These are phyloP conservation scores for Pythium phragmitis DNA, from an alignment of 352 stramenopile species.

Conservation along the genomic window DNA sequence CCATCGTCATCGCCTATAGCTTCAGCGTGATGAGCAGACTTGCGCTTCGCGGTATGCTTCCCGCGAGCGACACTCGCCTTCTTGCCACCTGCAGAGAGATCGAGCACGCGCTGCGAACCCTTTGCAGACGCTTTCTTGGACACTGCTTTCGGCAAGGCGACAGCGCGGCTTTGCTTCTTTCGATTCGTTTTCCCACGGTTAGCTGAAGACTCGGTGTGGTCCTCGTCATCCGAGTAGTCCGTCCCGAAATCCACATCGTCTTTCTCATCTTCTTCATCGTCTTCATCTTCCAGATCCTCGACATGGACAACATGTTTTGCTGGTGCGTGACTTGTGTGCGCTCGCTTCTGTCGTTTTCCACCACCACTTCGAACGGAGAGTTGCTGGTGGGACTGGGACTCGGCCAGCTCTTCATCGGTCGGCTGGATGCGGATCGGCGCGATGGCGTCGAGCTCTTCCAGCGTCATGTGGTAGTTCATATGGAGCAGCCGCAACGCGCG, in stretches of 20 bases:
- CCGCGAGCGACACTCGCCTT: background rate
- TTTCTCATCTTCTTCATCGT: conserved; percentile 14
- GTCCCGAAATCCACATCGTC: conserved; percentile 6
- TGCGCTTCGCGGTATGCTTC: background rate
- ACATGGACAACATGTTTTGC: conserved; percentile 2
- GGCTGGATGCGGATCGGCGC: conserved; percentile 2
- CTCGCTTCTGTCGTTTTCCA: conserved; percentile 16
- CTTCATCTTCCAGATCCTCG: background rate
- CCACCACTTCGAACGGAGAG: background rate
- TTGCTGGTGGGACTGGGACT: conserved; percentile 2
- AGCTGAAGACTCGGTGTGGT: background rate
- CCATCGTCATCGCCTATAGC: conserved; percentile 18
- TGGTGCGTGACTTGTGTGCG: conserved; percentile 1
- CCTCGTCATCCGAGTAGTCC: conserved; percentile 20
- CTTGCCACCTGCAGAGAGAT: conserved; percentile 12
- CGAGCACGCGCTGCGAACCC: background rate
- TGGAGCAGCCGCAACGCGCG: conserved; percentile 25
- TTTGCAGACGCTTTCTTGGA: conserved; percentile 11
- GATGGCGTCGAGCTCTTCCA: conserved; percentile 21
- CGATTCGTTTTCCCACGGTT: background rate
- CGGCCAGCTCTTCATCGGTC: conserved; percentile 9
- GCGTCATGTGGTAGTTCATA: conserved; percentile 26
- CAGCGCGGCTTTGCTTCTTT: background rate
- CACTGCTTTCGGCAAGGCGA: background rate
- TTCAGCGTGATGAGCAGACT: background rate